Conservation (phyloP, 148 eudicot genomes). For the Heliosperma pusillum region DNA sequence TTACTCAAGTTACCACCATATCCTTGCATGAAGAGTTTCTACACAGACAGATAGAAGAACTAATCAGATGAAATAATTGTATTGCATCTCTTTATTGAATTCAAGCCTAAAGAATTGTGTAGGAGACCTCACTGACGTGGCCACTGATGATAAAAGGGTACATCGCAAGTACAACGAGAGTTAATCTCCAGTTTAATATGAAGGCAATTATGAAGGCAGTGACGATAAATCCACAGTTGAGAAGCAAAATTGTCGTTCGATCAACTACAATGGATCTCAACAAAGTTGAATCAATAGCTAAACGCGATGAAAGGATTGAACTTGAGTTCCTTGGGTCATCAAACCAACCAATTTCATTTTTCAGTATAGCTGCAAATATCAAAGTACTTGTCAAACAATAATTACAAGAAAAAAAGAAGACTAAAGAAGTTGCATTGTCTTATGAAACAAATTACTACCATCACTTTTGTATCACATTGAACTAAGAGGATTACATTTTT, state of each 20-base stretch:
- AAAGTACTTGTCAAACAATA: conserved; percentile 2
- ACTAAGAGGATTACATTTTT: no score
- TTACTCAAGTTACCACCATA: conserved; percentile 94
- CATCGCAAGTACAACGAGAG: conserved; percentile 78
- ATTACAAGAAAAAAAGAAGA: not conserved
- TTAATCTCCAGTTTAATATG: conserved; percentile 88
- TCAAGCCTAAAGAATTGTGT: conserved; percentile 10
- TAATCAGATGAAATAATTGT: conserved; percentile 3
- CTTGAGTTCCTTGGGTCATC: conserved; percentile 81
- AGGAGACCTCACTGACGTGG: conserved; percentile 82
- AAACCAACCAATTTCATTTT: conserved; percentile 96
- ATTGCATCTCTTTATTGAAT: not conserved
- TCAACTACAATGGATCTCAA: conserved; percentile 73
- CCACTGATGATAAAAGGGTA: conserved; percentile 91
- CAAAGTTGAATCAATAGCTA: conserved; percentile 88
- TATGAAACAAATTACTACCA: no score
- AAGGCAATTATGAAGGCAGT: conserved; percentile 85
- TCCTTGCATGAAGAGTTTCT: conserved; percentile 99
- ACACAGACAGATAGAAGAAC: conserved; percentile 23
- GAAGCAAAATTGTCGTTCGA: conserved; percentile 69
- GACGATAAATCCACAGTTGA: conserved; percentile 69
- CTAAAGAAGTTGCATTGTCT: no score
- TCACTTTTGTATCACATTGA: no score
- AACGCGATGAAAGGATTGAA: conserved; percentile 78
- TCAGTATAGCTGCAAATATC: conserved; percentile 73